Percentiles rank a stretch among this genome's conserved stretches.
Evolutionary conservation across 75 land plant genomes (phyloP).

Genomic region (Selaginella moellendorffii): DNA sequence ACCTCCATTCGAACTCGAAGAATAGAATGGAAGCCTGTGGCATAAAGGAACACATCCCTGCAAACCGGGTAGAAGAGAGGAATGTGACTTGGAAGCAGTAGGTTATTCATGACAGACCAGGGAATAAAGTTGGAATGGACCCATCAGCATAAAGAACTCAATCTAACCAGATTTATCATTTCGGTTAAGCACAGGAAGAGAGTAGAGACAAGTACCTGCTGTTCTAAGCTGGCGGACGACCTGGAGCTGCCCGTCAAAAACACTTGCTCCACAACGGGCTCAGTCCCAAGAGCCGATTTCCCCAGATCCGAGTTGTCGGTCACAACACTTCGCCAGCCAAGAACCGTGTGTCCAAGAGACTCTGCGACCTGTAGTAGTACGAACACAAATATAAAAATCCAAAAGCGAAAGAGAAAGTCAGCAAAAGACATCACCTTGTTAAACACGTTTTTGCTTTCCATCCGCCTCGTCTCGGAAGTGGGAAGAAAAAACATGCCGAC

Average conservation of each 20-base stretch:
- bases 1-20: slow-evolving; percentile 1
- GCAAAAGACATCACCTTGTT: slow-evolving; percentile 40
- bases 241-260: slow-evolving; percentile 50
- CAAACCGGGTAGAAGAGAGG: no score
- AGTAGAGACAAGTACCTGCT: slow-evolving; percentile 66
- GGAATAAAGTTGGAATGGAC: no score
- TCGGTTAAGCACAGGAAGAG: no score
- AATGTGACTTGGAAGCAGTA: no score
- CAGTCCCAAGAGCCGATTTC: slow-evolving; percentile 72
- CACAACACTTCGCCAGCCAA: slow-evolving; percentile 85
- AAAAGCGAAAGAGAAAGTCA: not conserved
- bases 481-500: slow-evolving; percentile 98
- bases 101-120: no score
- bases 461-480: slow-evolving; percentile 48
- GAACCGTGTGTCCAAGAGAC: slow-evolving; percentile 78
- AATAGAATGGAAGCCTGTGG: not conserved
- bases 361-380: slow-evolving; percentile 63
- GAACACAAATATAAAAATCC: not conserved
- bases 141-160: no score
- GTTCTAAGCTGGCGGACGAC: slow-evolving; percentile 61
- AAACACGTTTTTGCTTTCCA: slow-evolving; percentile 71
- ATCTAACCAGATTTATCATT: no score
- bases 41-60: no score
- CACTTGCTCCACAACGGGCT: slow-evolving; percentile 91
- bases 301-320: slow-evolving; percentile 84